Percentiles rank a stretch among this genome's conserved stretches.
Evolutionary conservation across 2,329 filamentous ascomycete genomes (phyloP).

Genomic region (Penicillium sp.): DNA sequence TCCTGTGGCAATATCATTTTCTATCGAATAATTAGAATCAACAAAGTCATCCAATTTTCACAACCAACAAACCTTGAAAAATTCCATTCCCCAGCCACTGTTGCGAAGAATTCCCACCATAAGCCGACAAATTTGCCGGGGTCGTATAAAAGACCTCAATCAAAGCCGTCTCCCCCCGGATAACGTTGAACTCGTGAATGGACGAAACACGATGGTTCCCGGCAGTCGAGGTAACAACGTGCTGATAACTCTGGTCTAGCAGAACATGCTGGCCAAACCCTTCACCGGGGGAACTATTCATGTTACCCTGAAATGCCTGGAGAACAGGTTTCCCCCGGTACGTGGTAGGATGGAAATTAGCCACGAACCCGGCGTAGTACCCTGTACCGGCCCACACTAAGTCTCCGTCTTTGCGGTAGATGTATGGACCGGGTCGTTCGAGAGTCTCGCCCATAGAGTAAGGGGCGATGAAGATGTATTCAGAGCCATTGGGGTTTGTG

Average conservation of each 20-base stretch:
- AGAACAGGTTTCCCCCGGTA: conserved; percentile 52
- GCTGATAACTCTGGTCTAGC: conserved; percentile 53
- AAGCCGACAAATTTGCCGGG: conserved; percentile 42
- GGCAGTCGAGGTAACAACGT: conserved; percentile 49
- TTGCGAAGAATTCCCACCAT: conserved; percentile 45
- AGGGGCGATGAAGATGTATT: conserved; percentile 34
- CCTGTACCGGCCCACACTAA: conserved; percentile 55
- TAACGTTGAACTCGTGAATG: conserved; percentile 53
- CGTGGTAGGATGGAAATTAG: conserved; percentile 47
- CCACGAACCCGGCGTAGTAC: conserved; percentile 49
- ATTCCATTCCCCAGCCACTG: conserved; percentile 54
- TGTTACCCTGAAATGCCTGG: conserved; percentile 52
- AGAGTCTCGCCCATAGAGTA: conserved; percentile 31
- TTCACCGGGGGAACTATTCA: conserved; percentile 49
- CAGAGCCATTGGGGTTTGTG: conserved; percentile 19
- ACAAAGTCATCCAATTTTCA: neutral
- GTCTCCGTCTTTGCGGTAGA: conserved; percentile 52
- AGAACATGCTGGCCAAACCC: conserved; percentile 53
- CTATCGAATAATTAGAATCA: neutral
- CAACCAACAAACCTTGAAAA: conserved; percentile 44
- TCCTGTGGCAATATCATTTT: conserved; percentile 1
- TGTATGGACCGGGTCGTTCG: conserved; percentile 52
- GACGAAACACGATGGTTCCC: conserved; percentile 42
- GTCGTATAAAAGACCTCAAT: conserved; percentile 52
- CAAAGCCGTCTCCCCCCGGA: conserved; percentile 49